Conservation (phyloP, 129 eudicot genomes). For the Tagetes patula region DNA sequence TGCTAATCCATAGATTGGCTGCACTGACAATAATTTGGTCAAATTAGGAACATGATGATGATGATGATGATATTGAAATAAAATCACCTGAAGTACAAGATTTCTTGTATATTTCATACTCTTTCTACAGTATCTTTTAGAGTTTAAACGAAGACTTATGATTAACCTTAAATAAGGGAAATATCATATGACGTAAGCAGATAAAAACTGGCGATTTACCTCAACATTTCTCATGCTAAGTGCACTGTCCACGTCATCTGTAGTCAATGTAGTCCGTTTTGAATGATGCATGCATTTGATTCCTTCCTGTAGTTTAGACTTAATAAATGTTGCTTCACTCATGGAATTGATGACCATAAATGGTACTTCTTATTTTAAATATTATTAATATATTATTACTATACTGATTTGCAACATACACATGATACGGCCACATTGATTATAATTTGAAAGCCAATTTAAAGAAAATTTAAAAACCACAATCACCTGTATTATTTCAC, state of each 20-base stretch:
- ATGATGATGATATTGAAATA: too few relatives aligned
- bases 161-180: conserved; percentile 7
- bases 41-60: conserved; percentile 9
- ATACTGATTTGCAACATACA: neutral
- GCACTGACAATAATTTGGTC: conserved; percentile 32
- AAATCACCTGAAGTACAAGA: neutral
- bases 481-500: conserved; percentile 70
- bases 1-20: conserved; percentile 76
- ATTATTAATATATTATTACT: neutral
- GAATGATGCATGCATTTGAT: conserved; percentile 80
- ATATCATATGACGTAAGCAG: conserved; percentile 11
- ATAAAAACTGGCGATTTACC: conserved; percentile 34
- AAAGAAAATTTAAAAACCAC: neutral
- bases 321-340: neutral
- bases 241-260: conserved; percentile 69
- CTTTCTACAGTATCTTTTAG: neutral
- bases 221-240: conserved; percentile 67
- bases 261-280: conserved; percentile 59
- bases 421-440: neutral
- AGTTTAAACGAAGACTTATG: neutral
- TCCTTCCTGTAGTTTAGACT: conserved; percentile 54
- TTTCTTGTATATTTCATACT: conserved; percentile 22
- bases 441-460: neutral
- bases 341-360: neutral
- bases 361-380: neutral